Base-by-base conservation (phyloP, 495 filamentous ascomycete species). In the Apiosordaria backusii region DNA sequence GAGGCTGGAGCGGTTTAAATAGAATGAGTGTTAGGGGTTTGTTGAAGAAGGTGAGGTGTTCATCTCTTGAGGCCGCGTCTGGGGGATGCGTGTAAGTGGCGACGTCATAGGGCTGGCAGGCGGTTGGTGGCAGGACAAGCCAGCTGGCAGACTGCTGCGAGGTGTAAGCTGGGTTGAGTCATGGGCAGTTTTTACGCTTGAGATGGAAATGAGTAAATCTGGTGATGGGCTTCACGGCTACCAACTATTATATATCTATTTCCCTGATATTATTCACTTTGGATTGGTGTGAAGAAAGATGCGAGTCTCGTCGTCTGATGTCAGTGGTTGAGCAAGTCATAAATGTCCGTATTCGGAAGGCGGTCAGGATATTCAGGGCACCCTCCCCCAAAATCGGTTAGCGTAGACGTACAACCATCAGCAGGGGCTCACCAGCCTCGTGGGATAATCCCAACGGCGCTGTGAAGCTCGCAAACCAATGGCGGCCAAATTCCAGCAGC, bases 31-130 rank as follows among this genome's bases (percentile, higher is more conserved):
- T 54, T 45, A 7, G 13, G 55, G 50, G 50, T 70, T 61, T 35
- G 21, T 27, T 29, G 29, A 19, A 52, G 19, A 45, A 52, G 45
- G 60, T 50, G 60, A 50, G 21, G 61, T 54, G 61, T 54, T 54
- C 61, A 25, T 53, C n/a, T 55, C 52, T 23, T 21, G 52, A 55
- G 22, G 52, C n/a, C 22, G 52, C 10, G n/a, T 55, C 22, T 55
- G 13, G 4, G 13, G 18, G 26, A 19, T 35, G 4, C 19, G 60
- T 63, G 63, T 64, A 70, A 67, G 70, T 69, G 65, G 58, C 72
- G 69, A 76, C 72, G 74, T 75, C 74, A 76, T 73, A 57, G 35
- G 35, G 35, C 13, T 45, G 35, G 35, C 35, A 15, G 67, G 45
- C 71, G 71, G 69, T 61, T 72, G 71, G 60, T 60, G 25, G 2